Conservation (phyloP, 108 stramenopile genomes). For the Cyclostephanos invisitatus region DNA sequence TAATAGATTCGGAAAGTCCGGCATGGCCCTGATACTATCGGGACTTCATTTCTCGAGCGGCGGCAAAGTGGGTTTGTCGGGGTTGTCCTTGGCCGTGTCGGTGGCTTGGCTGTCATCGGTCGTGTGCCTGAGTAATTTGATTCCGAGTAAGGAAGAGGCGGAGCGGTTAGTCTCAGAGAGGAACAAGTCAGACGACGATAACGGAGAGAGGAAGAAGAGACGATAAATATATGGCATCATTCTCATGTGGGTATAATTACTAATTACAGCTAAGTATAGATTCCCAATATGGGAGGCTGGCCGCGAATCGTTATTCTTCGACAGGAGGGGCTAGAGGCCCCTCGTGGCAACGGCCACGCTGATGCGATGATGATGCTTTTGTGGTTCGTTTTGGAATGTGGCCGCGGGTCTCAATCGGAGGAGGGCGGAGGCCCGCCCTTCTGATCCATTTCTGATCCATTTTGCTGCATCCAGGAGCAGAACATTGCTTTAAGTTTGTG, state of each 20-base stretch:
- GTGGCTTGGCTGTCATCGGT: constrained; percentile 46
- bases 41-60: constrained; percentile 53
- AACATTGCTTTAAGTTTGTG: no score
- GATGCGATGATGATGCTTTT: no score
- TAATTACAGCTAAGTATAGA: no score
- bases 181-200: constrained; percentile 16
- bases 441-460: no score
- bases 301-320: no score
- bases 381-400: no score
- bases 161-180: constrained; percentile 51
- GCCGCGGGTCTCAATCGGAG: no score
- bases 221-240: not conserved
- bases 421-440: no score
- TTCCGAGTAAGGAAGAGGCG: constrained; percentile 53
- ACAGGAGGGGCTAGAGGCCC: no score
- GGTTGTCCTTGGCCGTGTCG: constrained; percentile 35
- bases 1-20: constrained; percentile 85
- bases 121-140: constrained; percentile 40
- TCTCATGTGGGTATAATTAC: not conserved
- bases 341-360: no score
- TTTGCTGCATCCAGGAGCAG: no score
- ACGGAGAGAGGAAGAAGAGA: not conserved
- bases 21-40: constrained; percentile 78
- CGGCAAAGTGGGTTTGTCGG: constrained; percentile 20
- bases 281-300: no score